Percentiles rank a stretch among this genome's conserved stretches.
phyloP scores from a whole-genome alignment of 306 rosid genomes.

The Mimosa pudica region DNA sequence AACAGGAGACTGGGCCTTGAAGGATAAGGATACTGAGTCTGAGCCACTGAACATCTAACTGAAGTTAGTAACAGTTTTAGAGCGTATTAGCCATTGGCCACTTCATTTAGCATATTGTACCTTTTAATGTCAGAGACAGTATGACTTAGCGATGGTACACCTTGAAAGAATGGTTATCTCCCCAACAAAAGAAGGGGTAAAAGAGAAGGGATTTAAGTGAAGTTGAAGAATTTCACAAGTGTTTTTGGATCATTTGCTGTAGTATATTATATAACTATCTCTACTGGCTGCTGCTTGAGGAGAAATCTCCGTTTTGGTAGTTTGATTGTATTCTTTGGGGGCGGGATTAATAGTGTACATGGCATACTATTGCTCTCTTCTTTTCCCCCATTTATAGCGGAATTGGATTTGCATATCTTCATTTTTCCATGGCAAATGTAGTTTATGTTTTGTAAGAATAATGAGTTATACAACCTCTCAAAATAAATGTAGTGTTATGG shows the following conservation, averaged over 20 bases:
- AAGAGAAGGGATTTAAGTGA: constrained; percentile 19
- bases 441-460: background rate
- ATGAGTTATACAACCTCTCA: background rate
- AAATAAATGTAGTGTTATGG: background rate
- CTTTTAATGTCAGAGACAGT: constrained; percentile 35
- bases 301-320: constrained; percentile 62
- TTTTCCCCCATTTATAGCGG: constrained; percentile 32
- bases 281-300: constrained; percentile 44
- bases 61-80: constrained; percentile 32
- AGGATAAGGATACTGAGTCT: constrained; percentile 74
- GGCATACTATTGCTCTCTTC: constrained; percentile 31
- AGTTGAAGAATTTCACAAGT: constrained; percentile 34
- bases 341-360: constrained; percentile 43
- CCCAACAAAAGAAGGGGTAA: constrained; percentile 39
- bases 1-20: constrained; percentile 67
- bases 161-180: constrained; percentile 30
- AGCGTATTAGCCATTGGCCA: constrained; percentile 33
- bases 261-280: constrained; percentile 53
- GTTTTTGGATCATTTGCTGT: constrained; percentile 45
- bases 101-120: constrained; percentile 39
- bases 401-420: constrained; percentile 37
- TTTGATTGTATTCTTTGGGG: constrained; percentile 56
- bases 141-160: constrained; percentile 40
- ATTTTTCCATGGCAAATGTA: constrained; percentile 4
- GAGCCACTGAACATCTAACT: constrained; percentile 79